phyloP scores from a whole-genome alignment of 139 green algal species.

The Zygnema cylindricum region DNA sequence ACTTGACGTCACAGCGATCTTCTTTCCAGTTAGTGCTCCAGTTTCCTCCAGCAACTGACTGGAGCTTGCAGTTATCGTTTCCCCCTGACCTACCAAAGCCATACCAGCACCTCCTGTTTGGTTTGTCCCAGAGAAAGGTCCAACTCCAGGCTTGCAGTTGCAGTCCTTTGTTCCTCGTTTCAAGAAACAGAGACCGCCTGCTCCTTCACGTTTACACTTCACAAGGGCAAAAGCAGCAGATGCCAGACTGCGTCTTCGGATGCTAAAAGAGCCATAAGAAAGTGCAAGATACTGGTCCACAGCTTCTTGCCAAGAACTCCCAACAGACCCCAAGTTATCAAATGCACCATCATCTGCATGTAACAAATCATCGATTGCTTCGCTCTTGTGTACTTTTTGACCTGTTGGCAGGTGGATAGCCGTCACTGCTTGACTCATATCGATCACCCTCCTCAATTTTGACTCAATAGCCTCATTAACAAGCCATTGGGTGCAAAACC shows the following conservation, averaged over 20 bases:
- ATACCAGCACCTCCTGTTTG: no score
- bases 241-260: constrained; percentile 14
- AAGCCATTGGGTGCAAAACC: constrained; percentile 19
- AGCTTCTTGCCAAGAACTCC: constrained; percentile 15
- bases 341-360: no score
- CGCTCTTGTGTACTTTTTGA: no score
- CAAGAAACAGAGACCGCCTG: constrained; percentile 3
- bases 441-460: constrained; percentile 35
- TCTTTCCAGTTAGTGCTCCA: no score
- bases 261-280: constrained; percentile 25
- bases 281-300: constrained; percentile 14
- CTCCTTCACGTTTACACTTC: background rate
- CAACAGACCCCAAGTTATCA: no score
- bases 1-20: no score
- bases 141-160: no score
- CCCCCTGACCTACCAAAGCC: no score
- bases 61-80: no score
- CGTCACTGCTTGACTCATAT: constrained; percentile 41
- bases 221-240: background rate
- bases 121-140: no score
- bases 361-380: no score
- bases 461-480: constrained; percentile 34
- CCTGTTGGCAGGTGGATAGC: constrained; percentile 20
- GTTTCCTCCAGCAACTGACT: no score
- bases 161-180: background rate